A percentile compares a stretch with the other conserved stretches of the same genome.
These are phyloP conservation scores for Penicillium freii DNA, from an alignment of 2,329 filamentous ascomycete genomes.

Conservation along the genomic window DNA sequence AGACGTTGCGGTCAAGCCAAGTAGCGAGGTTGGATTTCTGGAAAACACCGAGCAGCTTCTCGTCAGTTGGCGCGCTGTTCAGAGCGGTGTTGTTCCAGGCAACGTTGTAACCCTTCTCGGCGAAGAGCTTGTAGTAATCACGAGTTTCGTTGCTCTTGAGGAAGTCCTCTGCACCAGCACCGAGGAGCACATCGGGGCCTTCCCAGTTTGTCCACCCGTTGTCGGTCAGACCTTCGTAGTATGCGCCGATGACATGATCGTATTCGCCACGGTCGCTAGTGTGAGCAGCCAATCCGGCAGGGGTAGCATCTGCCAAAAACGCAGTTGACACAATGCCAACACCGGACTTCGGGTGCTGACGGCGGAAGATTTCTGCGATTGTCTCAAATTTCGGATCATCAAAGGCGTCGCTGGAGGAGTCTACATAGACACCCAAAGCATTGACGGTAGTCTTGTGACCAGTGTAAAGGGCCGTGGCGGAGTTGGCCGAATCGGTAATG, in stretches of 20 bases:
- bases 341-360: conserved; percentile 60
- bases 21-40: conserved; percentile 71
- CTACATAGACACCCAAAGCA: conserved; percentile 75
- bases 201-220: conserved; percentile 75
- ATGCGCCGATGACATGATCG: conserved; percentile 71
- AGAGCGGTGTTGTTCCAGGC: conserved; percentile 73
- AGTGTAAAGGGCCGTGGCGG: conserved; percentile 74
- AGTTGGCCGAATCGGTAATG: conserved; percentile 86
- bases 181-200: conserved; percentile 78
- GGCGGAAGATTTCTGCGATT: conserved; percentile 68
- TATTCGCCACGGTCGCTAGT: conserved; percentile 68
- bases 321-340: conserved; percentile 74
- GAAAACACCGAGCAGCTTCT: conserved; percentile 75
- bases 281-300: conserved; percentile 71
- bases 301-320: conserved; percentile 71
- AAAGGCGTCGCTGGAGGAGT: conserved; percentile 69
- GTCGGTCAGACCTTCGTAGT: conserved; percentile 72
- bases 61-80: conserved; percentile 53
- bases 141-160: conserved; percentile 57
- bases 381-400: conserved; percentile 87
- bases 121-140: conserved; percentile 69
- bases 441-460: conserved; percentile 85
- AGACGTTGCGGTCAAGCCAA: conserved; percentile 84
- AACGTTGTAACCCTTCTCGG: conserved; percentile 68
- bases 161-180: conserved; percentile 80